A percentile compares a stretch with the other conserved stretches of the same genome.
These are phyloP conservation scores for Apiotrichum montevideense DNA, from an alignment of 1,284 basidiomycete genomes.

Conservation along the genomic window DNA sequence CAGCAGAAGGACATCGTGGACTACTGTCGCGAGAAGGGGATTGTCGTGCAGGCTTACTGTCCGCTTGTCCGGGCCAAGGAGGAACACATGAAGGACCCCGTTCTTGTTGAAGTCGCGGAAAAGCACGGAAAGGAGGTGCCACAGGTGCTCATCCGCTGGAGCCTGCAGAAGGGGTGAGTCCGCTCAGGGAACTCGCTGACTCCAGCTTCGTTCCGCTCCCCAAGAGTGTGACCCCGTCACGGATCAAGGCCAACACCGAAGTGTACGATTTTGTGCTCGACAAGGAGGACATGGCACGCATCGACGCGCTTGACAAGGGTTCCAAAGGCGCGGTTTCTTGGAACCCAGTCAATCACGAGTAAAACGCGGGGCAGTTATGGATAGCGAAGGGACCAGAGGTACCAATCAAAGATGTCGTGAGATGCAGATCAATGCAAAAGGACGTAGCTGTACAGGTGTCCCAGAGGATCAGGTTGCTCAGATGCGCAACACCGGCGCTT, in stretches of 20 bases:
- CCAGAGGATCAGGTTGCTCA: no score
- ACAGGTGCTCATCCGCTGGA: conserved; percentile 76
- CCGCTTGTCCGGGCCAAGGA: conserved; percentile 59
- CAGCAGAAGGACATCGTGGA: conserved; percentile 71
- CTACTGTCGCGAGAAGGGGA: conserved; percentile 63
- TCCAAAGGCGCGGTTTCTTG: conserved; percentile 58
- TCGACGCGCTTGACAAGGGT: conserved; percentile 62
- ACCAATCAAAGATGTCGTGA: no score
- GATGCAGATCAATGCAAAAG: no score
- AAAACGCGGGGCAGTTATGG: background rate
- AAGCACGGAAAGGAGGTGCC: conserved; percentile 62
- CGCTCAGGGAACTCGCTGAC: background rate
- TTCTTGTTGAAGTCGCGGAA: conserved; percentile 53
- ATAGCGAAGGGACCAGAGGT: no score
- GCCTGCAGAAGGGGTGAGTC: conserved; percentile 67
- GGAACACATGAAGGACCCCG: conserved; percentile 52
- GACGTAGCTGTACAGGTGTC: no score
- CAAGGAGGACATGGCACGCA: conserved; percentile 56
- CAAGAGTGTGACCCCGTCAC: conserved; percentile 61
- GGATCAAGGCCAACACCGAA: conserved; percentile 63
- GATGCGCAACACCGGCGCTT: no score
- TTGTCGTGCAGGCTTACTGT: conserved; percentile 71
- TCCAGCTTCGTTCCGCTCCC: conserved; percentile 63
- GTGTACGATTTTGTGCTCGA: conserved; percentile 65
- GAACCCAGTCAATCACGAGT: conserved; percentile 58